Evolutionary conservation across 2,329 filamentous ascomycete genomes (phyloP), one percentile per base, ranked within the genome.

Genomic region (Hysterium pulicare): DNA sequence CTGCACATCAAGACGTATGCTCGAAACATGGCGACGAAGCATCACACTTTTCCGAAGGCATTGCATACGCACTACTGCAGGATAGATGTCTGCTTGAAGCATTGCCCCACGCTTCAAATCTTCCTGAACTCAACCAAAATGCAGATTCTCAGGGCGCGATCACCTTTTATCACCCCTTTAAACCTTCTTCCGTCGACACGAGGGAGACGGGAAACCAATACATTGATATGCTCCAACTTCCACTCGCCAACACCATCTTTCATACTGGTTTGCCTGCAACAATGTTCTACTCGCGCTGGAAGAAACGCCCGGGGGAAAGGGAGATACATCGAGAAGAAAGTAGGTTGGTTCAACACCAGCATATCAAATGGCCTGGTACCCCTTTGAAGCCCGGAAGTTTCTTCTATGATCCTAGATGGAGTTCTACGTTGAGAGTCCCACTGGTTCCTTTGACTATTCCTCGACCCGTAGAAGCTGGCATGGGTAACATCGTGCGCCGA

Each of bases 191-290:
- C 24, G 24, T 28, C 8, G 24, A 28, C 13, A 11, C 16, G 3
- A 8, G 13, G 16, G 24, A 22, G 24, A 37, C 17, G 11, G 16
- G 8, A 15, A 38, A 33, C 23, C 31, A 9, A 28, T 7, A 17
- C 17, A 8, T 35, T 21, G 46, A 56, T 26, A 48, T 45, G 9
- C 36, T 64, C 77, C 41, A 79, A 74, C 5, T 90, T 2, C 87
- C 87, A 2, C 69, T 93, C 20, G 83, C 87, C 31, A 87, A 89
- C 56, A 94, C 88, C 0, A 70, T 89, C 5, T 93, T 93, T 58
- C 78, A 82, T 30, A 91, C 83, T 46, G 84, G 82, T 34, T 73
- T 71, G 20, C 55, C 52, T 24, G 54, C 46, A 17, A 61, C 59
- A 16, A 56, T 65, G 55, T 55, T 46, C 13, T 32, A 48, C 2